Evolutionary conservation across 441 rosid species (phyloP).

Genomic region (Populus hybrid): DNA sequence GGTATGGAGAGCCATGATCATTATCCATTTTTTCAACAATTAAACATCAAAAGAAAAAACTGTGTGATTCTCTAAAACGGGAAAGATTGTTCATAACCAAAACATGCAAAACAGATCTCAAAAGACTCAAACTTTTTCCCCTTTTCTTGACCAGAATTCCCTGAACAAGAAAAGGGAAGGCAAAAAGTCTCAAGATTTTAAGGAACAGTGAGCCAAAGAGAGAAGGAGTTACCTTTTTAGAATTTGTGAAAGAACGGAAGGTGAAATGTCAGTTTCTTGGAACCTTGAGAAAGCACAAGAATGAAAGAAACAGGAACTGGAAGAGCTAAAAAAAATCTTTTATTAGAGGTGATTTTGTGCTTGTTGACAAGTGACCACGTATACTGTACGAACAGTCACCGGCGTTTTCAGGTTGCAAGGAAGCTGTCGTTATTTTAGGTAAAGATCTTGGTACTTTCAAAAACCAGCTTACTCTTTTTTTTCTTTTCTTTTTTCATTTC

Average conservation of each 20-base stretch:
- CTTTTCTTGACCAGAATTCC: not conserved
- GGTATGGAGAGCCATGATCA: conserved; percentile 28
- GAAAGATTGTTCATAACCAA: conserved; percentile 6
- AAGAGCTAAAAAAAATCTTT: not conserved
- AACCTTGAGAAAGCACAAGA: conserved; percentile 11
- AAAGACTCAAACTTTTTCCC: not conserved
- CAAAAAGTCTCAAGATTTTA: not conserved
- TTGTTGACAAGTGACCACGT: not conserved
- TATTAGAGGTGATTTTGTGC: too few relatives aligned
- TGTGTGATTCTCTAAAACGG: not conserved
- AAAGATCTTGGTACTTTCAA: too few relatives aligned
- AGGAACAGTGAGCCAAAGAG: not conserved
- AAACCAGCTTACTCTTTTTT: not conserved
- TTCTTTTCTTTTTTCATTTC: too few relatives aligned
- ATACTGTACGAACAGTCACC: not conserved
- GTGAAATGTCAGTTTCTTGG: conserved; percentile 2
- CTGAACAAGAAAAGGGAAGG: not conserved
- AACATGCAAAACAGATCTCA: not conserved
- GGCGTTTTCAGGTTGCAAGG: not conserved
- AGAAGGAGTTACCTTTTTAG: conserved; percentile 10
- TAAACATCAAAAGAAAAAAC: not conserved
- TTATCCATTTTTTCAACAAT: conserved; percentile 33
- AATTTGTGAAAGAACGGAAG: conserved; percentile 23
- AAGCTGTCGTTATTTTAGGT: not conserved
- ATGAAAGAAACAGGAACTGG: not conserved